These are phyloP conservation scores for Sporothrix humicola DNA, from an alignment of 2,329 filamentous ascomycete genomes.

Conservation along the genomic window DNA sequence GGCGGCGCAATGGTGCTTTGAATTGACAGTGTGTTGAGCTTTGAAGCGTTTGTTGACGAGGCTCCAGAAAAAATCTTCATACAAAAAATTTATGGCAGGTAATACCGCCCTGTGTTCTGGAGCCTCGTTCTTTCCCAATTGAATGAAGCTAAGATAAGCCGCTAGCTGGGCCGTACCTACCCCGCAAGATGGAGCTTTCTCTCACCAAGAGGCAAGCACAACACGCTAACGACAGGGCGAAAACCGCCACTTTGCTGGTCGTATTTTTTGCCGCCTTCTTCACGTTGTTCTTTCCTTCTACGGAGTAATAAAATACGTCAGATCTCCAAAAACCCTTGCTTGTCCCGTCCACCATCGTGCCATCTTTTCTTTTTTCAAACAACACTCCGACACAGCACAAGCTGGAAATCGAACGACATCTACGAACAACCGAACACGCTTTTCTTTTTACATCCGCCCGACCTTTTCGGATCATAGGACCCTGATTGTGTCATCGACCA, in stretches of 20 bases:
- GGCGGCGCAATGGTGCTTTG: neutral
- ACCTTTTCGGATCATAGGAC: neutral
- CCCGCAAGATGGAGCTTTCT: conserved; percentile 4
- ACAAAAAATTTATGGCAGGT: conserved; percentile 32
- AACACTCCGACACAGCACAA: conserved; percentile 1
- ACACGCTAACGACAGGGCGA: neutral
- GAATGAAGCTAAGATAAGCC: neutral
- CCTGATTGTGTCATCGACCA: neutral
- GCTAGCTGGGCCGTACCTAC: conserved; percentile 12
- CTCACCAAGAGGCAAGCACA: neutral
- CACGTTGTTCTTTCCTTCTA: neutral
- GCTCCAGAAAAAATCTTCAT: neutral
- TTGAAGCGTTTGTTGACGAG: neutral
- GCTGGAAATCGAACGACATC: neutral
- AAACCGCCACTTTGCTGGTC: neutral
- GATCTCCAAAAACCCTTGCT: neutral
- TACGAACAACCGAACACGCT: neutral
- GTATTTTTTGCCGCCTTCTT: neutral
- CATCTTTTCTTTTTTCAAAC: conserved; percentile 22
- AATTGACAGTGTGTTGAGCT: neutral
- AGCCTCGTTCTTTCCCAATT: conserved; percentile 8
- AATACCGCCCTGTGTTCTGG: neutral
- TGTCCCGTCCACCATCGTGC: conserved; percentile 6
- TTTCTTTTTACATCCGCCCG: neutral
- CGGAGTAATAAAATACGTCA: conserved; percentile 16